Evolutionary conservation across 257 asterid genomes (phyloP).

Genomic region (Salvia splendens): DNA sequence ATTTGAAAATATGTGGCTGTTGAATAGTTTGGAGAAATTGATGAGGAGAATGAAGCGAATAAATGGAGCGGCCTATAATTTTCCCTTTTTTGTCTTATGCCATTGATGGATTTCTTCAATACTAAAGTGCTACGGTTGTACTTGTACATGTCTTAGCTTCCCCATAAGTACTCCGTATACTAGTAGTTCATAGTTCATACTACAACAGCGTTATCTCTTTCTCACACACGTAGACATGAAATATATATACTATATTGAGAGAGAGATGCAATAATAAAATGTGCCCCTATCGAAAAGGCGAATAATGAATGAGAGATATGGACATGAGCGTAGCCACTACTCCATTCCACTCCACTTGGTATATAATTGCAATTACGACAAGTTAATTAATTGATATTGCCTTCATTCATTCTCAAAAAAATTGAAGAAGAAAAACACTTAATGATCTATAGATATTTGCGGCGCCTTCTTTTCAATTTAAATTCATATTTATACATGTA

Average conservation of each 20-base stretch:
- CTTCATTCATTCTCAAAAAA: no score
- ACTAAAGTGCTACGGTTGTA: not conserved
- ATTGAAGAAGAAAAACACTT: no score
- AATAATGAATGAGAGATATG: not conserved
- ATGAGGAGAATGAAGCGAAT: not conserved
- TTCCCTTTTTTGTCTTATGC: not conserved
- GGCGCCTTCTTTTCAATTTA: no score
- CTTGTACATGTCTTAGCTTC: not conserved
- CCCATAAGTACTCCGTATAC: no score
- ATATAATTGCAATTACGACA: no score
- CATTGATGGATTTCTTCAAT: not conserved
- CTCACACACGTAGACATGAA: no score
- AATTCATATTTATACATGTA: no score
- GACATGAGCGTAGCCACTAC: slow-evolving; percentile 1
- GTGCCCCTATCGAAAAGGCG: slow-evolving; percentile 18
- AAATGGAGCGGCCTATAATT: not conserved
- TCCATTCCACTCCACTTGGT: not conserved
- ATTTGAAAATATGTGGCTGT: not conserved
- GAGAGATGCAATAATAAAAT: not conserved
- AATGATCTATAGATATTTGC: no score
- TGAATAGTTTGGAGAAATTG: not conserved
- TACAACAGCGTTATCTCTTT: no score
- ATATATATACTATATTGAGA: no score
- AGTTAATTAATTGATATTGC: no score
- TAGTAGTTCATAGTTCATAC: no score